Percentiles rank a stretch among this genome's conserved stretches.
Evolutionary conservation across 371 early-diverging fungal species (phyloP).

Genomic region (Mucor plumbeus): DNA sequence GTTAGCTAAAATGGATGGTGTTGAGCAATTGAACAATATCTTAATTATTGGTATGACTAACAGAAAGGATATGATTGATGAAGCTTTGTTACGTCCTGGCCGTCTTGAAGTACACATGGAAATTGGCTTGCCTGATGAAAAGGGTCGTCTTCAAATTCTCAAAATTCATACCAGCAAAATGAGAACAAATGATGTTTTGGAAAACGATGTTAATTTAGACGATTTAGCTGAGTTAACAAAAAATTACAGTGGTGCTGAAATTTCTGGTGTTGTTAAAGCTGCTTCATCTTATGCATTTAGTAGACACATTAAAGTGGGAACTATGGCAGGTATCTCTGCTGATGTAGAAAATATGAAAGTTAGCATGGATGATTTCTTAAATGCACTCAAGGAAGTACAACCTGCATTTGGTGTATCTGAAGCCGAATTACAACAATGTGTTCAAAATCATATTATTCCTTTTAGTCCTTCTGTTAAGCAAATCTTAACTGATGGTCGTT

Average conservation of each 20-base stretch:
- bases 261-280: conserved; percentile 96
- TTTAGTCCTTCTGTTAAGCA: conserved; percentile 76
- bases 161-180: conserved; percentile 95
- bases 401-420: conserved; percentile 99
- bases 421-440: conserved; percentile 86
- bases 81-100: conserved; percentile 97
- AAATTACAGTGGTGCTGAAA: conserved; percentile 99
- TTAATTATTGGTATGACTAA: conserved; percentile 99
- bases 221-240: conserved; percentile 95
- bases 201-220: conserved; percentile 85
- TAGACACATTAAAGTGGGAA: conserved; percentile 94
- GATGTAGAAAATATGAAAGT: conserved; percentile 93
- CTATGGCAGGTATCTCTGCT: conserved; percentile 76
- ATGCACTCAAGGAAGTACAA: conserved; percentile 95
- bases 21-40: conserved; percentile 96
- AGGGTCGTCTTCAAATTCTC: conserved; percentile 91
- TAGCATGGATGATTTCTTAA: conserved; percentile 90
- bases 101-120: conserved; percentile 98
- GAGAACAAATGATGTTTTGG: conserved; percentile 86
- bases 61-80: conserved; percentile 98
- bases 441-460: conserved; percentile 85
- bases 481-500: conserved; percentile 80
- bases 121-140: conserved; percentile 92
- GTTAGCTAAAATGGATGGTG: conserved; percentile 99
- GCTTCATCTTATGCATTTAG: conserved; percentile 99